Conservation (phyloP, 176 grass and related monocot species). For the Hsuehochloa calcarea region DNA sequence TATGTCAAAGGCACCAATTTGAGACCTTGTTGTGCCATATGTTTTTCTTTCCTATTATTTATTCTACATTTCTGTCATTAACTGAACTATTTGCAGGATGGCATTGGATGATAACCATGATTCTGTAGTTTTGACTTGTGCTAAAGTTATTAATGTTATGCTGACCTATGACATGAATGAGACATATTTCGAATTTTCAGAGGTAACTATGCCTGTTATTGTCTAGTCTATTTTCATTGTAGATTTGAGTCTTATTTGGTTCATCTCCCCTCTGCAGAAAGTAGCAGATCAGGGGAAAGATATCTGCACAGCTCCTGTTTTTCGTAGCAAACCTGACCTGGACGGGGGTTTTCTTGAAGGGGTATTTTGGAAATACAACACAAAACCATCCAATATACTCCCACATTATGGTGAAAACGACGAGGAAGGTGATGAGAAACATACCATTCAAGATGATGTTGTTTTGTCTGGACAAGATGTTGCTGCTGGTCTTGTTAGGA, state of each 20-base stretch:
- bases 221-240: background rate
- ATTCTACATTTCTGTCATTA: conserved; percentile 35
- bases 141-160: conserved; percentile 66
- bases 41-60: conserved; percentile 9
- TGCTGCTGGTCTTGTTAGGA: conserved; percentile 91
- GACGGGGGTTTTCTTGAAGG: conserved; percentile 85
- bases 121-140: conserved; percentile 85
- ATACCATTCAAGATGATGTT: conserved; percentile 83
- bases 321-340: conserved; percentile 71
- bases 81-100: conserved; percentile 64
- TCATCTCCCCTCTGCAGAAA: conserved; percentile 52
- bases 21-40: background rate
- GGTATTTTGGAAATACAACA: conserved; percentile 92
- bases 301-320: conserved; percentile 86
- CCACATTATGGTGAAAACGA: conserved; percentile 46
- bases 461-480: conserved; percentile 86
- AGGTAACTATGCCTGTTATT: conserved; percentile 45
- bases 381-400: conserved; percentile 82
- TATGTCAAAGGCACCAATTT: background rate
- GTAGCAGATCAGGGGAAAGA: conserved; percentile 43
- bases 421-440: conserved; percentile 68
- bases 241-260: conserved; percentile 16
- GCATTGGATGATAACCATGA: conserved; percentile 95
- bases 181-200: conserved; percentile 60
- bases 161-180: conserved; percentile 79